Conservation (phyloP, 805 yeast species). For the Yarrowia sp. region DNA sequence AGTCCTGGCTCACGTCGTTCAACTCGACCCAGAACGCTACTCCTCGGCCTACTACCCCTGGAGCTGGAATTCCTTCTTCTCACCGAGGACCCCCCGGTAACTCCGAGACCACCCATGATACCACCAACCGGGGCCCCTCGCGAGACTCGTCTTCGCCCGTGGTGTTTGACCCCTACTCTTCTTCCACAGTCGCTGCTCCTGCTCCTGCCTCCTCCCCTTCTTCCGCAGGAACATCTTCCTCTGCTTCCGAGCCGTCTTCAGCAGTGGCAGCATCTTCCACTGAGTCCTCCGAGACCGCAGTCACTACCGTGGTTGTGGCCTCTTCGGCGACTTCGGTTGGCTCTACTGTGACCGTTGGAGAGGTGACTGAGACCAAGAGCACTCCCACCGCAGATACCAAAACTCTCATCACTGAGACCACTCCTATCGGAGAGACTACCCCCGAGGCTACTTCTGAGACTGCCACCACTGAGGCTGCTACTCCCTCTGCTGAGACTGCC, state of each 20-base stretch:
- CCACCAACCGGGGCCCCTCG: background rate
- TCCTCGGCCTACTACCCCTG: conserved; percentile 32
- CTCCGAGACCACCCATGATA: conserved; percentile 17
- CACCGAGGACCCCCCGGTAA: background rate
- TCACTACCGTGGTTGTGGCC: conserved; percentile 8
- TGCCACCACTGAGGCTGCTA: too few relatives aligned
- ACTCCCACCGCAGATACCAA: conserved; percentile 1
- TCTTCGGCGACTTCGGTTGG: background rate
- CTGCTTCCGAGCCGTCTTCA: conserved; percentile 28
- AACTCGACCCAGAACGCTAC: conserved; percentile 29
- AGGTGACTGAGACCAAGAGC: background rate
- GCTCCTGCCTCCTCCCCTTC: conserved; percentile 12
- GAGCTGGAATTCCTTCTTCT: conserved; percentile 7
- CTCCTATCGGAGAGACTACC: background rate
- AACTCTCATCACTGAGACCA: conserved; percentile 14
- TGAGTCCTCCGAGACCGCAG: conserved; percentile 1
- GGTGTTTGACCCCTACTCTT: background rate
- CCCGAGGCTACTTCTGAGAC: background rate
- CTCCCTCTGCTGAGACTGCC: too few relatives aligned
- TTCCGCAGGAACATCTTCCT: conserved; percentile 12
- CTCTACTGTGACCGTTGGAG: conserved; percentile 12
- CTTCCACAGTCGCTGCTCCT: conserved; percentile 36
- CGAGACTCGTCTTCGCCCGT: background rate
- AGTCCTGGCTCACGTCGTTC: conserved; percentile 32
- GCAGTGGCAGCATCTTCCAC: conserved; percentile 37